Evolutionary conservation across 257 asterid species (phyloP).

Genomic region (Plantago elongata): DNA sequence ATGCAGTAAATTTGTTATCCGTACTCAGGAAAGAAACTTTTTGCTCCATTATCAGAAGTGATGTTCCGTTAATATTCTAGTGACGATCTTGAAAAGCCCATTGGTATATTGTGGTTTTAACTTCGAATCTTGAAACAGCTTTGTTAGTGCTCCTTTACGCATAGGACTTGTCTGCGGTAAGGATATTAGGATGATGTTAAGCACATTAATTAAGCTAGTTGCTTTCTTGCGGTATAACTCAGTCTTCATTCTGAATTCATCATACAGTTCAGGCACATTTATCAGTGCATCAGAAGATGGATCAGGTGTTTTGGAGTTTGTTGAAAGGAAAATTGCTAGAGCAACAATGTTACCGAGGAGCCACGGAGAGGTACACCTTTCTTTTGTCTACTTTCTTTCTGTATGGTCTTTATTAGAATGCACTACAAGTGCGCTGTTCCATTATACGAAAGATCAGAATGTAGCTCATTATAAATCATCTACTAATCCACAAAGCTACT

Average conservation of each 20-base stretch:
- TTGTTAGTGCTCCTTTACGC: not conserved
- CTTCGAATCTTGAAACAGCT: not conserved
- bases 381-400: not conserved
- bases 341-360: constrained; percentile 64
- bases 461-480: not conserved
- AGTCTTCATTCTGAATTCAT: constrained; percentile 1
- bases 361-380: constrained; percentile 65
- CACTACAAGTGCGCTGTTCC: too few species aligned
- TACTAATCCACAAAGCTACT: constrained; percentile 5
- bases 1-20: too few species aligned
- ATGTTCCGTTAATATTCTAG: not conserved
- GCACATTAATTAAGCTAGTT: not conserved
- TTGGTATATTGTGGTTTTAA: not conserved
- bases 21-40: too few species aligned
- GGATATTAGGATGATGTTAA: constrained; percentile 1
- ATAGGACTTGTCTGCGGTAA: not conserved
- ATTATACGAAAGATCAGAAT: not conserved
- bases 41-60: too few species aligned
- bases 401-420: not conserved
- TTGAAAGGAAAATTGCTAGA: constrained; percentile 73
- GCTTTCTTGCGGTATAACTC: too few species aligned
- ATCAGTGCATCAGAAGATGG: constrained; percentile 69
- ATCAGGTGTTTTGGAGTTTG: constrained; percentile 40
- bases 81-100: not conserved
- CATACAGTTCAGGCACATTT: constrained; percentile 68